phyloP scores from a whole-genome alignment of 768 basidiomycete species.

The Galerina sulciceps region DNA sequence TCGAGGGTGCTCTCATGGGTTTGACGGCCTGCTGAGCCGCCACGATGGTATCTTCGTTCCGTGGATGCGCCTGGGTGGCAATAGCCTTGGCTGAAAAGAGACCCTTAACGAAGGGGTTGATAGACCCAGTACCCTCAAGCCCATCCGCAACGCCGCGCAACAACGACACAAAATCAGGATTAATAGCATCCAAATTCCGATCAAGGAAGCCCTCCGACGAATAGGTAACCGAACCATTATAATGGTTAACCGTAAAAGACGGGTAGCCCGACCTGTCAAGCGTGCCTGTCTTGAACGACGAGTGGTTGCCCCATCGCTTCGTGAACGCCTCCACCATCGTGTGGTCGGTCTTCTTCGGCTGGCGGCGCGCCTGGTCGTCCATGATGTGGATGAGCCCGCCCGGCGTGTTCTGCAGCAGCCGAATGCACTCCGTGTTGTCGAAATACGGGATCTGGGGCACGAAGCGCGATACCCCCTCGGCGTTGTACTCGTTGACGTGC shows the following conservation, averaged over 20 bases:
- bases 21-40: slow-evolving; percentile 92
- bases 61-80: slow-evolving; percentile 89
- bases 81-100: slow-evolving; percentile 89
- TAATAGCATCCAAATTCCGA: slow-evolving; percentile 85
- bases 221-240: slow-evolving; percentile 89
- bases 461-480: slow-evolving; percentile 76
- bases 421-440: slow-evolving; percentile 89
- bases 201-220: slow-evolving; percentile 90
- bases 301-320: slow-evolving; percentile 94
- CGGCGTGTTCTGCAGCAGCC: slow-evolving; percentile 82
- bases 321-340: slow-evolving; percentile 94
- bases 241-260: slow-evolving; percentile 92
- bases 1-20: slow-evolving; percentile 93
- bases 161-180: slow-evolving; percentile 91
- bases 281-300: slow-evolving; percentile 83
- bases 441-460: slow-evolving; percentile 80
- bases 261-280: slow-evolving; percentile 79
- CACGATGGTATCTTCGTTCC: slow-evolving; percentile 94
- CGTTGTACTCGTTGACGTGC: slow-evolving; percentile 80
- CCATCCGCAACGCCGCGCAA: slow-evolving; percentile 71
- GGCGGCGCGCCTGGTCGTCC: slow-evolving; percentile 91
- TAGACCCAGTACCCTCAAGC: slow-evolving; percentile 75
- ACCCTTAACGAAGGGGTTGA: slow-evolving; percentile 90
- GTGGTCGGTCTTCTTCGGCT: slow-evolving; percentile 88
- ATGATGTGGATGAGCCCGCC: slow-evolving; percentile 96